Conservation (phyloP, 2,329 filamentous ascomycete genomes). For the Paraconiothyrium brasiliense region DNA sequence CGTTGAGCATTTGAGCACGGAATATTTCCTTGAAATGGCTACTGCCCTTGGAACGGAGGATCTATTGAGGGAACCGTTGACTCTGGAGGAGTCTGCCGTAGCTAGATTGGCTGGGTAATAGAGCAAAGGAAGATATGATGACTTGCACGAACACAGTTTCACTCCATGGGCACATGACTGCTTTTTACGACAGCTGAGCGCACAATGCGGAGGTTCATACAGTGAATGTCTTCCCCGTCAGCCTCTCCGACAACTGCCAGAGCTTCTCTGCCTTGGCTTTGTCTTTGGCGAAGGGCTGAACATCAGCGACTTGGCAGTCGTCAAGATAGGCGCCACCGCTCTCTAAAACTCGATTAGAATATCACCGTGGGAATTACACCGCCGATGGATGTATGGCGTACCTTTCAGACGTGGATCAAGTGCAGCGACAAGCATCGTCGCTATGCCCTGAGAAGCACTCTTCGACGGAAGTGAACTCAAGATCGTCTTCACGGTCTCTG, state of each 20-base stretch:
- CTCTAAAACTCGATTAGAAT: not conserved
- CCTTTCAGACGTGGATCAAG: constrained; percentile 12
- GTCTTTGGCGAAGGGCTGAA: constrained; percentile 7
- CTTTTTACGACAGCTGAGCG: too few relatives aligned
- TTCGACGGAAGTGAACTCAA: not conserved
- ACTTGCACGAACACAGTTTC: too few relatives aligned
- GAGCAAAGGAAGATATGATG: too few relatives aligned
- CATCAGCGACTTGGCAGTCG: constrained; percentile 12
- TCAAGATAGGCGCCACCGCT: constrained; percentile 3
- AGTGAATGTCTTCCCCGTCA: constrained; percentile 4
- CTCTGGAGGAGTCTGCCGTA: not conserved
- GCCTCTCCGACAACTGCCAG: not conserved
- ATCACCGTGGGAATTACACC: not conserved
- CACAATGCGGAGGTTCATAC: too few relatives aligned
- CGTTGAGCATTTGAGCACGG: too few relatives aligned
- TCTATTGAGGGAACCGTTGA: not conserved
- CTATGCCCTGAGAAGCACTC: not conserved
- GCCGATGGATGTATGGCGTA: too few relatives aligned
- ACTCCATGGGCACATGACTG: not conserved
- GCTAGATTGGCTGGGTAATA: not conserved
- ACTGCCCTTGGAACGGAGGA: not conserved
- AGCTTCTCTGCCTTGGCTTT: constrained; percentile 4
- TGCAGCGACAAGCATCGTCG: constrained; percentile 10
- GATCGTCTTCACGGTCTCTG: too few relatives aligned
- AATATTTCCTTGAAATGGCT: not conserved